phyloP scores from a whole-genome alignment of 257 asterid species.

The Perilla frutescens region DNA sequence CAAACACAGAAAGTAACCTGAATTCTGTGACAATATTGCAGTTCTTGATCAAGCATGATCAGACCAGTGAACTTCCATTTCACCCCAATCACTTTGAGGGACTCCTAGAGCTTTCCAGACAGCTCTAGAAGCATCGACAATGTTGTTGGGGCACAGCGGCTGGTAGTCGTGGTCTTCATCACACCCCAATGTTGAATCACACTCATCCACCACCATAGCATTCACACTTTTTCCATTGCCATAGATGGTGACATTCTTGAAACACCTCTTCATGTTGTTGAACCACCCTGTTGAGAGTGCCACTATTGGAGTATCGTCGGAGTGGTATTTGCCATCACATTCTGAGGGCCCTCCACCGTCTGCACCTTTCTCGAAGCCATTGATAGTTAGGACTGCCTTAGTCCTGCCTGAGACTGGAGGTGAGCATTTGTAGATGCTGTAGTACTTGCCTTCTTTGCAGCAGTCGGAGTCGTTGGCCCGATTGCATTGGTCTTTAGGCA shows the following conservation, averaged over 20 bases:
- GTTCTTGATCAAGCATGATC: conserved; percentile 29
- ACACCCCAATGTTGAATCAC: conserved; percentile 57
- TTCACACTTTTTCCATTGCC: conserved; percentile 45
- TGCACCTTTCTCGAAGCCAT: conserved; percentile 47
- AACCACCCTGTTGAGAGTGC: conserved; percentile 65
- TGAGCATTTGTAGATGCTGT: conserved; percentile 45
- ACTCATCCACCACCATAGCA: conserved; percentile 57
- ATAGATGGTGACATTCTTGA: conserved; percentile 38
- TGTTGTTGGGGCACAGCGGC: conserved; percentile 54
- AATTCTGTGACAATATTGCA: neutral
- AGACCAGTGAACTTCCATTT: conserved; percentile 41
- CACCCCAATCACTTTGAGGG: conserved; percentile 34
- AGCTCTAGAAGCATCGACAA: conserved; percentile 52
- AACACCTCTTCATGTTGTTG: conserved; percentile 42
- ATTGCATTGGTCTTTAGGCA: conserved; percentile 51
- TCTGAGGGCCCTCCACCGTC: conserved; percentile 60
- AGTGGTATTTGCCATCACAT: conserved; percentile 54
- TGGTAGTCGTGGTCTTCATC: conserved; percentile 51
- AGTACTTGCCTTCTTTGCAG: conserved; percentile 39
- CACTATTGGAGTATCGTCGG: conserved; percentile 40
- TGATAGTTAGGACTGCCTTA: conserved; percentile 48
- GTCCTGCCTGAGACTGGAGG: conserved; percentile 33
- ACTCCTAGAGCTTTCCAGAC: conserved; percentile 54
- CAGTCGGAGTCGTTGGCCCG: conserved; percentile 45
- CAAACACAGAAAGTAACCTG: too few species aligned